Conservation (phyloP, 2,329 filamentous ascomycete species). For the Epichloe festucae region DNA sequence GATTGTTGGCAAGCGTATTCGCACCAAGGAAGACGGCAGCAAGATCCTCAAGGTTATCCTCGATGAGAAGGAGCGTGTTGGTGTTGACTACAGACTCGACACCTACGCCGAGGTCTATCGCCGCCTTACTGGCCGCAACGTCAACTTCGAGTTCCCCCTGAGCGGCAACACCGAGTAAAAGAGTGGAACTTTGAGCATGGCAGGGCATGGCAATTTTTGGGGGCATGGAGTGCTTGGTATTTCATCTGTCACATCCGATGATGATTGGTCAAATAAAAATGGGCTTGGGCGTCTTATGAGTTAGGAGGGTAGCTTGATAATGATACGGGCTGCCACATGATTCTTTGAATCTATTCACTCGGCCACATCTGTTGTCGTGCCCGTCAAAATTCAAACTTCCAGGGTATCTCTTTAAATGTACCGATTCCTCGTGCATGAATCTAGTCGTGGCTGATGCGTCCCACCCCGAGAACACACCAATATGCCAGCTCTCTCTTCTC, state of each 20-base stretch:
- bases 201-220: constrained; percentile 5
- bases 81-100: constrained; percentile 98
- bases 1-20: constrained; percentile 97
- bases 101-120: constrained; percentile 99
- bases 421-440: constrained; percentile 3
- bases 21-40: constrained; percentile 97
- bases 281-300: constrained; percentile 37
- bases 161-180: constrained; percentile 49
- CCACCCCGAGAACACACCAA: constrained; percentile 87
- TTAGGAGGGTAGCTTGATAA: constrained; percentile 34
- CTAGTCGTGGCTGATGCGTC: constrained; percentile 51
- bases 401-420: constrained; percentile 24
- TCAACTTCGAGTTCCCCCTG: constrained; percentile 96
- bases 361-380: constrained; percentile 10
- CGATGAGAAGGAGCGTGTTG: constrained; percentile 99
- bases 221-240: constrained; percentile 13
- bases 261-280: constrained; percentile 21
- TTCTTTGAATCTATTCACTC: constrained; percentile 18
- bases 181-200: constrained; percentile 37
- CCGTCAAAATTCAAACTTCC: constrained; percentile 5
- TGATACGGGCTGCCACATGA: constrained; percentile 31
- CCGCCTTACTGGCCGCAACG: constrained; percentile 88
- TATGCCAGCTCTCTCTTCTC: constrained; percentile 85
- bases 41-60: constrained; percentile 98
- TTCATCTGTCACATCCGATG: constrained; percentile 21